These are phyloP conservation scores for Tritrichomonas musculus DNA, from an alignment of 208 protist genomes.

Conservation along the genomic window DNA sequence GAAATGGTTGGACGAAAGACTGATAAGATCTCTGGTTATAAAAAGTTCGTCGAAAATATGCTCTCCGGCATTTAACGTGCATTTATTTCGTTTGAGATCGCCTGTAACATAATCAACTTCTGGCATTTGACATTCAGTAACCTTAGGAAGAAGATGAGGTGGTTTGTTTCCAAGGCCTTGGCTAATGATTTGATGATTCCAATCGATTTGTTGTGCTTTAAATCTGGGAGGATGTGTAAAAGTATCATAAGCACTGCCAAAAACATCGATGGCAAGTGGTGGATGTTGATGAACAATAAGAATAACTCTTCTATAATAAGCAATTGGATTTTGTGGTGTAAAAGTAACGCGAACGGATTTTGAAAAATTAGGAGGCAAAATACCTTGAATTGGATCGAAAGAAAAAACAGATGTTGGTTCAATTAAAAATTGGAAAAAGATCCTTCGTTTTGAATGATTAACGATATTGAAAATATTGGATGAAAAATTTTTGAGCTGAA, in stretches of 20 bases:
- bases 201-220: not conserved
- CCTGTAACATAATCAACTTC: not conserved
- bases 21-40: not conserved
- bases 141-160: not conserved
- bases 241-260: slow-evolving; percentile 1
- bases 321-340: slow-evolving; percentile 20
- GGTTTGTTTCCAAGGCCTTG: not conserved
- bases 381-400: slow-evolving; percentile 27
- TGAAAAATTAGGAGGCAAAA: slow-evolving; percentile 18
- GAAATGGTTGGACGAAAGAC: not conserved
- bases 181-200: not conserved
- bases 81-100: not conserved
- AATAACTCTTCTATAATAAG: not conserved
- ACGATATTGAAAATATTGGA: not conserved
- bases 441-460: not conserved
- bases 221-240: not conserved
- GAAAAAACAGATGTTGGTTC: not conserved
- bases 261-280: not conserved
- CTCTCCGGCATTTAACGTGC: not conserved
- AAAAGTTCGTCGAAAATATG: slow-evolving; percentile 27
- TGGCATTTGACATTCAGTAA: not conserved
- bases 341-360: slow-evolving; percentile 6
- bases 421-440: slow-evolving; percentile 24
- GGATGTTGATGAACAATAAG: slow-evolving; percentile 9
- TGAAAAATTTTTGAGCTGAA: not conserved